Percentiles rank a stretch among this genome's conserved stretches.
These are phyloP conservation scores for Chamaenerion angustifolium DNA, from an alignment of 345 rosid genomes.

Conservation along the genomic window DNA sequence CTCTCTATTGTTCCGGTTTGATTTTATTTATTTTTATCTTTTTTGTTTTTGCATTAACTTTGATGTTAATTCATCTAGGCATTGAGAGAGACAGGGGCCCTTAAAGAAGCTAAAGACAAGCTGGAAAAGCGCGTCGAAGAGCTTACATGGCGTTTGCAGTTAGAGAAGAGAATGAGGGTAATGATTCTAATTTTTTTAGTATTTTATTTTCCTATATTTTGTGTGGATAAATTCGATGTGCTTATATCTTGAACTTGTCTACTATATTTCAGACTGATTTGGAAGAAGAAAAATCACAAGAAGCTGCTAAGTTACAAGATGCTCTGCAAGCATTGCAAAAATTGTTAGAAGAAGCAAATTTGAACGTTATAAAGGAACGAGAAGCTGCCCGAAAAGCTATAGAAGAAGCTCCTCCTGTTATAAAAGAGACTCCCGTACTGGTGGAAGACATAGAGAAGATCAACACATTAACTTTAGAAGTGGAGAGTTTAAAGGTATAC, in stretches of 20 bases:
- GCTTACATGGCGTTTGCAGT: constrained; percentile 90
- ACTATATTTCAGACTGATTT: constrained; percentile 47
- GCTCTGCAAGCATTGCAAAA: constrained; percentile 59
- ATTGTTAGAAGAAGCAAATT: constrained; percentile 84
- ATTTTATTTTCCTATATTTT: background rate
- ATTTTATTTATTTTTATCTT: background rate
- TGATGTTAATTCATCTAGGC: constrained; percentile 37
- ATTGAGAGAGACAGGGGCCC: constrained; percentile 91
- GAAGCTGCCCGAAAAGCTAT: constrained; percentile 91
- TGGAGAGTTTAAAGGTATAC: constrained; percentile 74
- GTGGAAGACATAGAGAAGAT: constrained; percentile 86
- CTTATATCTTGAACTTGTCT: background rate
- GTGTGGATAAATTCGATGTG: background rate
- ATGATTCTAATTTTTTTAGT: constrained; percentile 6
- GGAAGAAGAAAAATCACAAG: constrained; percentile 93
- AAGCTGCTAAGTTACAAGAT: constrained; percentile 74
- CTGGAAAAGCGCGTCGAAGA: constrained; percentile 97
- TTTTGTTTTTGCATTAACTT: background rate
- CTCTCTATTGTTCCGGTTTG: background rate
- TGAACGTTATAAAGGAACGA: constrained; percentile 55
- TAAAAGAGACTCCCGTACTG: constrained; percentile 91
- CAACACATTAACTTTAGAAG: constrained; percentile 48
- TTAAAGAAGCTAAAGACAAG: constrained; percentile 96
- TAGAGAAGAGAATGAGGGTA: constrained; percentile 96
- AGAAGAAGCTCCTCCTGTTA: constrained; percentile 93